Conservation (phyloP, 2,329 filamentous ascomycete genomes). For the Didymella keratinophila region DNA sequence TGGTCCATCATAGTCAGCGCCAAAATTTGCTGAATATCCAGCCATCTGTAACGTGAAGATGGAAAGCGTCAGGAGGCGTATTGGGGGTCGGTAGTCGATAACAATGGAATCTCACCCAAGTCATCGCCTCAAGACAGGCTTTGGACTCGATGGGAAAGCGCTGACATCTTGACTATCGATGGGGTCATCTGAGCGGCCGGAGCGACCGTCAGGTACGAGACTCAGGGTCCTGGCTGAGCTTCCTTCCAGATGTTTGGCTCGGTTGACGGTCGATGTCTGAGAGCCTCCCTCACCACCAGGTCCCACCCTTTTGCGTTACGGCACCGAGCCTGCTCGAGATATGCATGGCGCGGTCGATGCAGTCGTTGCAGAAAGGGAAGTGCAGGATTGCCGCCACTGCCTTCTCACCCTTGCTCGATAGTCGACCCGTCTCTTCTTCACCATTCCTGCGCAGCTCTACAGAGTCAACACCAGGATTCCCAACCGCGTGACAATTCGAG, state of each 20-base stretch:
- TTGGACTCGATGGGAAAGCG: constrained; percentile 13
- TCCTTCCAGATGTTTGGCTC: constrained; percentile 12
- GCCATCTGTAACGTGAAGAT: constrained; percentile 20
- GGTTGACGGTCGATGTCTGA: constrained; percentile 7
- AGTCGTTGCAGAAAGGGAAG: constrained; percentile 7
- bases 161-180: constrained; percentile 12
- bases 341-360: constrained; percentile 13
- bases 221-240: constrained; percentile 9
- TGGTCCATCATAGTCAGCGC: constrained; percentile 6
- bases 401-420: constrained; percentile 9
- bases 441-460: constrained; percentile 19
- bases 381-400: constrained; percentile 3
- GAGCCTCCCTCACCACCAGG: background rate
- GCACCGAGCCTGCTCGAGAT: background rate
- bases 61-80: constrained; percentile 21
- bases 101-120: background rate
- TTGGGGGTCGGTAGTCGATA: constrained; percentile 17
- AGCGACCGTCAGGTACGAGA: constrained; percentile 18
- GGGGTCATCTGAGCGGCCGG: constrained; percentile 13
- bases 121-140: constrained; percentile 14
- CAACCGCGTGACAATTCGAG: constrained; percentile 12
- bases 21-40: constrained; percentile 9
- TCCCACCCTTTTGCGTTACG: constrained; percentile 7
- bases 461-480: constrained; percentile 12
- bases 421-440: constrained; percentile 1